These are phyloP conservation scores for Botrytis fragariae DNA, from an alignment of 2,329 filamentous ascomycete genomes.

Conservation along the genomic window DNA sequence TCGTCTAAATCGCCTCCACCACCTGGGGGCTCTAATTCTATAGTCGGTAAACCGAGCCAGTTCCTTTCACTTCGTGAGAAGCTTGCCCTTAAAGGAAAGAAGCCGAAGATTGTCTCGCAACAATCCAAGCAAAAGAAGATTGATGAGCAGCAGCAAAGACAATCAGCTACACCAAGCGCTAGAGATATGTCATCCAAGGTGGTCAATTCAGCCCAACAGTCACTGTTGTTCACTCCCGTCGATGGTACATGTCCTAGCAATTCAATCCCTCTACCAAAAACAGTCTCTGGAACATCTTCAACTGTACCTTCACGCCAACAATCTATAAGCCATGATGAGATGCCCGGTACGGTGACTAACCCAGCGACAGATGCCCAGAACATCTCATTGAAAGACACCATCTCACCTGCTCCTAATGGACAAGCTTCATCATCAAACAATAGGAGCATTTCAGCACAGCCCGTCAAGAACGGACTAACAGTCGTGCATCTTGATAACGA, in stretches of 20 bases:
- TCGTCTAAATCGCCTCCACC: constrained; percentile 15
- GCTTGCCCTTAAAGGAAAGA: constrained; percentile 35
- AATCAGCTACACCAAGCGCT: constrained; percentile 18
- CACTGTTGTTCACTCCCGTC: background rate
- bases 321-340: background rate
- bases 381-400: background rate
- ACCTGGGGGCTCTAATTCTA: background rate
- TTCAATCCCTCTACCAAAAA: background rate
- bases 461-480: constrained; percentile 27
- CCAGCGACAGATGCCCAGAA: background rate
- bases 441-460: background rate
- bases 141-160: background rate
- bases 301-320: background rate
- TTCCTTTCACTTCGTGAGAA: constrained; percentile 36
- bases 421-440: background rate
- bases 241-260: background rate
- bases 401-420: background rate
- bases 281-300: background rate
- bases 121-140: constrained; percentile 11
- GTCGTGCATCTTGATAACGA: constrained; percentile 29
- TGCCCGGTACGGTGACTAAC: background rate
- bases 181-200: background rate
- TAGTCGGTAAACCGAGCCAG: constrained; percentile 7
- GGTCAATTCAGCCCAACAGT: background rate
- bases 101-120: constrained; percentile 32